Percentiles rank a stretch among this genome's conserved stretches.
Conservation (phyloP, 441 rosid species). For the Macaranga tanarius region DNA sequence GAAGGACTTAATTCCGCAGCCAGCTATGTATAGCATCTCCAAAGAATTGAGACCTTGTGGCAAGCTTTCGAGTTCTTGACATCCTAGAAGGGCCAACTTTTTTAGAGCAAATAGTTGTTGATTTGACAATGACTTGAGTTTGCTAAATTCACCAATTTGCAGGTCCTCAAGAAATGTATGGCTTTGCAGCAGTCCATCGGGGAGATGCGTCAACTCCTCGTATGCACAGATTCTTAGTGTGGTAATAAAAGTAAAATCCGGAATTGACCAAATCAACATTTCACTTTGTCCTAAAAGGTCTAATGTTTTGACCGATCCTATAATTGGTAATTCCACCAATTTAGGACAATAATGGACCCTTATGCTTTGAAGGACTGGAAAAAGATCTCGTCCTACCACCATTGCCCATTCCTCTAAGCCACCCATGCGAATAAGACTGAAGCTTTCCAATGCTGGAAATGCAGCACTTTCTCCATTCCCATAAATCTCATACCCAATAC, state of each 20-base stretch:
- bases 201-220: not conserved
- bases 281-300: rapidly evolving
- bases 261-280: not conserved
- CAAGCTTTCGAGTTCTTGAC: constrained; percentile 14
- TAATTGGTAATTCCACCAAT: constrained; percentile 12
- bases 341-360: not conserved
- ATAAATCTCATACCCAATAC: constrained; percentile 1
- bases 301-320: constrained; percentile 11
- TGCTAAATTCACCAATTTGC: rapidly evolving
- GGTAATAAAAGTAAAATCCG: constrained; percentile 3
- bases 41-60: constrained; percentile 21
- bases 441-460: constrained; percentile 15
- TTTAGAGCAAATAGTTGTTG: constrained; percentile 5
- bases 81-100: rapidly evolving
- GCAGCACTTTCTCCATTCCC: constrained; percentile 5
- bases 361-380: constrained; percentile 13
- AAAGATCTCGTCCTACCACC: not conserved
- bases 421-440: not conserved
- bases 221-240: not conserved
- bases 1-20: constrained; percentile 1
- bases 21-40: rapidly evolving
- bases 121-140: not conserved
- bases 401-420: constrained; percentile 19
- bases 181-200: constrained; percentile 8
- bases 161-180: constrained; percentile 3